These are phyloP conservation scores for Populus nigra DNA, from an alignment of 345 rosid species.

Conservation along the genomic window DNA sequence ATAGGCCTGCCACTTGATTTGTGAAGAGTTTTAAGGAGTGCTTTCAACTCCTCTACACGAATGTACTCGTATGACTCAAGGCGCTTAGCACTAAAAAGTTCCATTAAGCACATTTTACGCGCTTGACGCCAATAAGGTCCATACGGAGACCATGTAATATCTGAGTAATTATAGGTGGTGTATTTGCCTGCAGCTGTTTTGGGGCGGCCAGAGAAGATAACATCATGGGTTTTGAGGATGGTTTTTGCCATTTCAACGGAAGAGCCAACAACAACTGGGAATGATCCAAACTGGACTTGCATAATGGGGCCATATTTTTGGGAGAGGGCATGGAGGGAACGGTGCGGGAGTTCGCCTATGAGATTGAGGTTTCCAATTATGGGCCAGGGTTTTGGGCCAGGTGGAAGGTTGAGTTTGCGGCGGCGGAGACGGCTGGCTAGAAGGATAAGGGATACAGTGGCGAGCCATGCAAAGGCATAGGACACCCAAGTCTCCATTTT, in stretches of 20 bases:
- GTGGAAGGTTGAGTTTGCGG: constrained; percentile 43
- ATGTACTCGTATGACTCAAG: constrained; percentile 59
- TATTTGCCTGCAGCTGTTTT: constrained; percentile 56
- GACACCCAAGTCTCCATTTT: constrained; percentile 18
- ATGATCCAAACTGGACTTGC: constrained; percentile 57
- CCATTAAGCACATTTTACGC: constrained; percentile 53
- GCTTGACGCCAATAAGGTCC: constrained; percentile 74
- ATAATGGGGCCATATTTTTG: constrained; percentile 56
- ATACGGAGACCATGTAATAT: constrained; percentile 62
- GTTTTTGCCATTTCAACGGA: constrained; percentile 54
- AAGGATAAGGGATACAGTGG: constrained; percentile 35
- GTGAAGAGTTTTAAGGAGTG: constrained; percentile 28
- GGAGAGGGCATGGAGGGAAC: constrained; percentile 52
- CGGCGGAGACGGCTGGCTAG: constrained; percentile 36
- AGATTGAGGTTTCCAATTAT: constrained; percentile 67
- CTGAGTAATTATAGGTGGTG: constrained; percentile 61
- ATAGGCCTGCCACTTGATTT: constrained; percentile 17
- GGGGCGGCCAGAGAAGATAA: constrained; percentile 45
- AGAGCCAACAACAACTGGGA: constrained; percentile 47
- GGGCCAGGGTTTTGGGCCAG: constrained; percentile 70
- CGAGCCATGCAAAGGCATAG: constrained; percentile 26
- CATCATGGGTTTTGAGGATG: constrained; percentile 55
- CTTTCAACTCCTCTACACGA: constrained; percentile 43
- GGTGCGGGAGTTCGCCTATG: constrained; percentile 62
- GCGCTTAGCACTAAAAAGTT: constrained; percentile 60